Base-by-base conservation (phyloP, 176 grass and related monocot species). In the Cymbopogon citratus region DNA sequence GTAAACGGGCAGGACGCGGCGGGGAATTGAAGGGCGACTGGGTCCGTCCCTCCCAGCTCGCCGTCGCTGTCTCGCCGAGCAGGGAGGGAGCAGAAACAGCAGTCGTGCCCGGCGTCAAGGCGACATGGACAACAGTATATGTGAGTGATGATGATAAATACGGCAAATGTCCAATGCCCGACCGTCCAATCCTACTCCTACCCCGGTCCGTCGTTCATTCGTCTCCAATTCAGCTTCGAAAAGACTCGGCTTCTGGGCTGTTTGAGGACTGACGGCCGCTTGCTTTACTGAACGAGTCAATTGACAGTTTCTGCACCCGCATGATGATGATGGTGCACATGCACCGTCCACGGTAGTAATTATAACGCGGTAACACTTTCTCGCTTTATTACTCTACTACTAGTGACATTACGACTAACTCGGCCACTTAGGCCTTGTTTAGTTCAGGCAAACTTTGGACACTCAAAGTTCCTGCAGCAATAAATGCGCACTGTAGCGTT, bases 21-120 rank as follows among this genome's bases (percentile, higher is more conserved):
- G 10, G 5, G 35, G 69, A 25, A 60, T 12, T 60, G 54, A 62
- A 2, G 57, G 40, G 25, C 15, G 82, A 85, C 82, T 54, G 23
- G 87, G 82, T 80, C 85, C 36, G 15, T 9, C 7, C 4, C 21
- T 24, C 56, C 9, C 54, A 9, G 29, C 41, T 3, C n/a, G 36
- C 19, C 9, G 0, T 71, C 66, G 23, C 66, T 71, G 68, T 56
- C 78, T 59, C 46, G 77, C 54, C 34, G 82, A 69, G 71, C 25
- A 27, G 26, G 56, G 33, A 70, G 26, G 57, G 45, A 46, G 75
- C 21, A 27, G 34, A 79, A 76, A 76, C 57, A 77, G 61, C 46
- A 60, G 86, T 61, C 44, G 63, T 87, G 81, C 48, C 73, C 12
- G 13, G 45, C 41, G 82, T 82, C 75, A 84, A 59, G 81, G 60